A percentile compares a stretch with the other conserved stretches of the same genome.
Evolutionary conservation across 73 alveolate species (phyloP).

Genomic region (Blepharisma stoltei): DNA sequence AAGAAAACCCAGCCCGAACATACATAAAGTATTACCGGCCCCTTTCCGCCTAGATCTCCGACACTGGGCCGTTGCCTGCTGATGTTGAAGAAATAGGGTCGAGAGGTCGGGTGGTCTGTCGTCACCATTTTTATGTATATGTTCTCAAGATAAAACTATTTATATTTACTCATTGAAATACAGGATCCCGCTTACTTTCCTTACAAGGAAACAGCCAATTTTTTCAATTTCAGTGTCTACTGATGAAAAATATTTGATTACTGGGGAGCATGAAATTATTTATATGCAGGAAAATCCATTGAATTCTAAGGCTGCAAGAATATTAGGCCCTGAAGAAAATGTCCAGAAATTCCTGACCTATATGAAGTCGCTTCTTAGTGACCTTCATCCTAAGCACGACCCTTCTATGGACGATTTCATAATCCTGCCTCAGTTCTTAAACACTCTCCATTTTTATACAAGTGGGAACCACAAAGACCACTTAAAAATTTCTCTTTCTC

Average conservation of each 20-base stretch:
- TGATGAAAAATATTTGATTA: background rate
- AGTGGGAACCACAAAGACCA: background rate
- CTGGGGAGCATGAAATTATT: conserved; percentile 19
- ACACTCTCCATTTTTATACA: conserved; percentile 11
- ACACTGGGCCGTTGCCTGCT: no score
- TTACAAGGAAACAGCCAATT: conserved; percentile 20
- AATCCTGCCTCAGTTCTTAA: conserved; percentile 19
- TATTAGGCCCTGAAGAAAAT: conserved; percentile 30
- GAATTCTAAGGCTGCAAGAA: background rate
- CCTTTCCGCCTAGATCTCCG: no score
- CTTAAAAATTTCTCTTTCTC: background rate
- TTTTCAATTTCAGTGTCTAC: background rate
- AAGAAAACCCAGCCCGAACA: no score
- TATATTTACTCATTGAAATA: background rate
- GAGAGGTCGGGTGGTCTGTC: no score
- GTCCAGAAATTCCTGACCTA: conserved; percentile 15
- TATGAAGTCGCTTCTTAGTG: background rate
- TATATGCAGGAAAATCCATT: conserved; percentile 23
- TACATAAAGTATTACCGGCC: no score
- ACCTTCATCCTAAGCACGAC: background rate
- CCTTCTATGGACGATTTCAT: conserved; percentile 3
- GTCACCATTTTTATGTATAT: no score
- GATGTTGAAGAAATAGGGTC: no score
- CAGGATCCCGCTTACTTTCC: background rate
- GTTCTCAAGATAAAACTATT: background rate